Conservation (phyloP, 306 rosid genomes). For the Acacia melanoxylon region DNA sequence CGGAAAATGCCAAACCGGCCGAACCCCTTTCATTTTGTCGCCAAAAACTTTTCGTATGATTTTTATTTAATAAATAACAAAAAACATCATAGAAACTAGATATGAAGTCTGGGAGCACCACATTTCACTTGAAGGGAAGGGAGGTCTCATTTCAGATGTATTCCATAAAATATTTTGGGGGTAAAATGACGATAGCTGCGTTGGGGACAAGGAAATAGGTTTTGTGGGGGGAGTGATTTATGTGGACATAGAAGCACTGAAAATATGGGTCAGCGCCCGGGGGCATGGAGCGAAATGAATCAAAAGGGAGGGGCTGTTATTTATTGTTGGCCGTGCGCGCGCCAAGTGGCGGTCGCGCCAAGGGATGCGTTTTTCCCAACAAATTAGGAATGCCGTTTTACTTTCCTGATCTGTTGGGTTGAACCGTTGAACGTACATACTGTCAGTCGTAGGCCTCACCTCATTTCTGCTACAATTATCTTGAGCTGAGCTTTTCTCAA, state of each 20-base stretch:
- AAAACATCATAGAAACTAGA: background rate
- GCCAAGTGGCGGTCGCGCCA: background rate
- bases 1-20: background rate
- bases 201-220: background rate
- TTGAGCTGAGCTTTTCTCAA: background rate
- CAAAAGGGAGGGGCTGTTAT: background rate
- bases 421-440: background rate
- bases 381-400: background rate
- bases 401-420: background rate
- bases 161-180: background rate
- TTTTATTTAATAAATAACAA: constrained; percentile 16
- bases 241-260: background rate
- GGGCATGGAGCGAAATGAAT: background rate
- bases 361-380: background rate
- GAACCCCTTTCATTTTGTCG: constrained; percentile 8
- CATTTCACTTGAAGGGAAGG: too few species aligned
- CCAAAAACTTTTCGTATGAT: background rate
- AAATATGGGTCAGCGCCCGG: background rate
- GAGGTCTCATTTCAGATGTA: background rate
- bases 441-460: background rate
- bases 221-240: background rate
- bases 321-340: background rate
- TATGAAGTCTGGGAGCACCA: background rate
- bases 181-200: background rate
- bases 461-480: background rate